Base-by-base conservation (phyloP, 441 rosid species). In the Sinapis alba region DNA sequence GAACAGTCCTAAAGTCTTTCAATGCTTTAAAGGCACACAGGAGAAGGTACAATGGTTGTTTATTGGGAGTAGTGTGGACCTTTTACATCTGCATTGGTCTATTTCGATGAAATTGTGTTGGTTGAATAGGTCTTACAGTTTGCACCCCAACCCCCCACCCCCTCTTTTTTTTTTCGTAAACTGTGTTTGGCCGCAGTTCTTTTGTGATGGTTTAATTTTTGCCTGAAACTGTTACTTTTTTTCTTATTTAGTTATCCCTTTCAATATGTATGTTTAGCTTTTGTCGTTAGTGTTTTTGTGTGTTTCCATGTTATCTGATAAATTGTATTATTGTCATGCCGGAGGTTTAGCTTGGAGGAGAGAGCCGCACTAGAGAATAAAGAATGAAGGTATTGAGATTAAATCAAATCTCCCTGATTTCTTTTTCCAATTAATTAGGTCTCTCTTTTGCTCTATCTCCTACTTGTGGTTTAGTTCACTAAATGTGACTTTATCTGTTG, bases 11-110 rank as follows among this genome's bases (percentile, higher is more conserved):
- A 93, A 84, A 83, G 89, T 87, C 91, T 87, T 87, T 93, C 86
- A 78, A 81, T 89, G 96, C 85, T 89, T 86, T 75, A 86, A 84
- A 86, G 93, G 92, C 94, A 88, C 88, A 84, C 91, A 78, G 96
- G 92, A 89, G 97, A 96, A 96, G 99, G 99, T 96, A 96, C 83
- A 91, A 86, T 91, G 95, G 97, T 87, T 88, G 93, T 86, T 86
- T 81, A 78, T 78, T 86, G 78, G 90, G 93, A 86, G 71, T 80
- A 84, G 62, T 47, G 68, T 8, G 80, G 82, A 71, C 62, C 72
- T 69, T 50, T 83, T 79, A 57, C 36, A 64, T 67, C 73, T 75
- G 34, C 59, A 69, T 78, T 78, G 72, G 65, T 75, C 53, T 56
- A 28, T 45, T 30, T 61, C 24, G 65, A 2, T 30, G 65, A 60